Evolutionary conservation across 257 asterid genomes (phyloP).

Genomic region (Rehmannia glutinosa): DNA sequence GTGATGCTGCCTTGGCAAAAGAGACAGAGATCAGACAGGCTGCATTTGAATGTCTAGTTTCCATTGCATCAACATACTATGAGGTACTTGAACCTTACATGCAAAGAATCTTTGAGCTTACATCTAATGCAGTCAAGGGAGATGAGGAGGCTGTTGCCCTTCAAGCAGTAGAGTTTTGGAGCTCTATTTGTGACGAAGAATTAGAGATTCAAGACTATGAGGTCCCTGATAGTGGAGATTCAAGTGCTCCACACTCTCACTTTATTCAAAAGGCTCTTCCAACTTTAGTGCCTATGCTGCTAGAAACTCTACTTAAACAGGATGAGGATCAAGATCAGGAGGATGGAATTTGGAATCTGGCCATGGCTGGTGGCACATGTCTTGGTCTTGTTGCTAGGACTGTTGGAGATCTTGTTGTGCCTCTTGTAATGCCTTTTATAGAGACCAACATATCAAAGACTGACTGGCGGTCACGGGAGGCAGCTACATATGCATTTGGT

Average conservation of each 20-base stretch:
- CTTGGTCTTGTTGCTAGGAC: constrained; percentile 75
- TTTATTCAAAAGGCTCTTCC: constrained; percentile 77
- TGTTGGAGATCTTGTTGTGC: constrained; percentile 74
- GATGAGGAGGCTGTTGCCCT: constrained; percentile 84
- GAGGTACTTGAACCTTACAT: constrained; percentile 74
- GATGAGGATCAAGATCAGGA: constrained; percentile 88
- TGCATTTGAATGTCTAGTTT: constrained; percentile 83
- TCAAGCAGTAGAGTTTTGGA: constrained; percentile 93
- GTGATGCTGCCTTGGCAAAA: constrained; percentile 70
- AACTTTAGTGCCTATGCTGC: constrained; percentile 72
- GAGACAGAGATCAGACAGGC: constrained; percentile 76
- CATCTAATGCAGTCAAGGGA: constrained; percentile 74
- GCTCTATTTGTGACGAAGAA: constrained; percentile 87
- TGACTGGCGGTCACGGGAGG: constrained; percentile 89
- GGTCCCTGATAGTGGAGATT: constrained; percentile 50
- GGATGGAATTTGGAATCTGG: constrained; percentile 79
- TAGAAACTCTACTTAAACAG: constrained; percentile 79
- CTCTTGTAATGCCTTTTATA: constrained; percentile 80
- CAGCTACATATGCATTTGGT: constrained; percentile 87
- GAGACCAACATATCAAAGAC: constrained; percentile 54
- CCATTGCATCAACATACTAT: constrained; percentile 76
- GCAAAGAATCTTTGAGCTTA: constrained; percentile 70
- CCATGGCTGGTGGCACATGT: constrained; percentile 94
- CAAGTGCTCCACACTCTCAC: constrained; percentile 49
- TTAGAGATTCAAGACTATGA: constrained; percentile 71